Conservation (phyloP, 805 yeast species). For the Millerozyma miso region DNA sequence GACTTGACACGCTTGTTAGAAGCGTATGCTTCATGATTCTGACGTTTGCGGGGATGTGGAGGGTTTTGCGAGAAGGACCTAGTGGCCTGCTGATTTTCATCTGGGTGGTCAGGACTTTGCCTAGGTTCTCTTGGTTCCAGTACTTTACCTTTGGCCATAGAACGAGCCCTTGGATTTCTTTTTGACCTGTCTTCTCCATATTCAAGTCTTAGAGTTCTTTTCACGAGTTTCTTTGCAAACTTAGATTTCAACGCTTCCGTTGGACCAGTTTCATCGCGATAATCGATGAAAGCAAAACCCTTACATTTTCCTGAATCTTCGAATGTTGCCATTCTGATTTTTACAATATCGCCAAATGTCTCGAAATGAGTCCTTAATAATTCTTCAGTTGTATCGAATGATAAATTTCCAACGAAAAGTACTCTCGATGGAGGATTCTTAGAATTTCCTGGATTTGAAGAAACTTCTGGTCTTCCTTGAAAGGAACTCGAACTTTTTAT, state of each 20-base stretch:
- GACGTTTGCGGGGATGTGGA: slow-evolving; percentile 12
- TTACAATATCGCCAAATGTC: slow-evolving; percentile 83
- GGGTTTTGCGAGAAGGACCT: not conserved
- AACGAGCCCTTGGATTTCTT: slow-evolving; percentile 46
- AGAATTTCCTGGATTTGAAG: slow-evolving; percentile 26
- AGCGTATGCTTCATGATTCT: slow-evolving; percentile 1
- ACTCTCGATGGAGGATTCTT: slow-evolving; percentile 88
- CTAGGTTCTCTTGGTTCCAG: slow-evolving; percentile 3
- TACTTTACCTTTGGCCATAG: slow-evolving; percentile 18
- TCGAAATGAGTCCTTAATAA: slow-evolving; percentile 75
- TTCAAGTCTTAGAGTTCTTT: slow-evolving; percentile 79
- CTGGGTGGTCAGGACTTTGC: slow-evolving; percentile 3
- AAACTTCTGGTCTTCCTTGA: slow-evolving; percentile 76
- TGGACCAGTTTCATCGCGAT: slow-evolving; percentile 74
- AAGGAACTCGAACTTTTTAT: slow-evolving; percentile 78
- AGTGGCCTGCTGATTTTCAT: slow-evolving; percentile 2
- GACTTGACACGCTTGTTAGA: slow-evolving; percentile 57
- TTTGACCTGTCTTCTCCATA: slow-evolving; percentile 93
- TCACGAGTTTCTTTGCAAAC: slow-evolving; percentile 58
- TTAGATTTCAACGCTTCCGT: slow-evolving; percentile 77
- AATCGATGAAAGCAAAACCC: slow-evolving; percentile 92
- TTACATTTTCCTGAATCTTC: slow-evolving; percentile 95
- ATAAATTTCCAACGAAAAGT: slow-evolving; percentile 86
- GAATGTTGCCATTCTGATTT: slow-evolving; percentile 95
- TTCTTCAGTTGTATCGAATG: slow-evolving; percentile 87